These are phyloP conservation scores for Heterobasidion parviporum DNA, from an alignment of 1,284 basidiomycete species.

Conservation along the genomic window DNA sequence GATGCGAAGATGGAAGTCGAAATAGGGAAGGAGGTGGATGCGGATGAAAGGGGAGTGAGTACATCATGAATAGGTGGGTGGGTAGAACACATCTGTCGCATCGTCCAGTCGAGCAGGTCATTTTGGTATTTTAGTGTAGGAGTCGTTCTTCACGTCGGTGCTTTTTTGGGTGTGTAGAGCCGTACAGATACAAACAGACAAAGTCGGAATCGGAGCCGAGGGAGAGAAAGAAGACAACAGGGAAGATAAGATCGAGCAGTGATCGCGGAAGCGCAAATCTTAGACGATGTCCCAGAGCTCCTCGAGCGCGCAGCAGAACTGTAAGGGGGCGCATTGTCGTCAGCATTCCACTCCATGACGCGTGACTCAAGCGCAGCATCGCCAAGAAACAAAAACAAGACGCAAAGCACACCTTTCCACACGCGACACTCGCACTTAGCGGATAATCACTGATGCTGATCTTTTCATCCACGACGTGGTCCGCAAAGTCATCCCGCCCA, in stretches of 20 bases:
- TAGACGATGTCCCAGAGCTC: constrained; percentile 32
- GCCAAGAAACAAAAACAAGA: neutral
- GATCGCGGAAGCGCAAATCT: constrained; percentile 1
- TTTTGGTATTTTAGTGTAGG: too few species aligned
- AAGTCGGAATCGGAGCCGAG: neutral
- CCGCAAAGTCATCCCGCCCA: constrained; percentile 95
- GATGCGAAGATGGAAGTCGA: too few species aligned
- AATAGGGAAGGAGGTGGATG: too few species aligned
- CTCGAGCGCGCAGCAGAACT: constrained; percentile 33
- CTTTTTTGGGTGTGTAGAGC: too few species aligned
- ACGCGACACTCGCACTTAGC: constrained; percentile 91
- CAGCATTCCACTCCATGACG: neutral
- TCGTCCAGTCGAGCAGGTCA: too few species aligned
- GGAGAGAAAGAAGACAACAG: neutral
- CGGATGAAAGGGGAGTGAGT: too few species aligned
- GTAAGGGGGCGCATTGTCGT: neutral
- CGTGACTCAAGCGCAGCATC: neutral
- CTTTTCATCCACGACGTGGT: constrained; percentile 94
- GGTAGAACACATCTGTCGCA: too few species aligned
- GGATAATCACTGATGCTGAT: constrained; percentile 95
- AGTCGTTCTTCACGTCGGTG: too few species aligned
- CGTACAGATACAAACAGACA: neutral
- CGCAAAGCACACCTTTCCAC: constrained; percentile 74
- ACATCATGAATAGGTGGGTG: too few species aligned
- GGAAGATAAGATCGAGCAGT: neutral